phyloP scores from a whole-genome alignment of 2,329 filamentous ascomycete species.

The Magnaporthiopsis rhizophila region DNA sequence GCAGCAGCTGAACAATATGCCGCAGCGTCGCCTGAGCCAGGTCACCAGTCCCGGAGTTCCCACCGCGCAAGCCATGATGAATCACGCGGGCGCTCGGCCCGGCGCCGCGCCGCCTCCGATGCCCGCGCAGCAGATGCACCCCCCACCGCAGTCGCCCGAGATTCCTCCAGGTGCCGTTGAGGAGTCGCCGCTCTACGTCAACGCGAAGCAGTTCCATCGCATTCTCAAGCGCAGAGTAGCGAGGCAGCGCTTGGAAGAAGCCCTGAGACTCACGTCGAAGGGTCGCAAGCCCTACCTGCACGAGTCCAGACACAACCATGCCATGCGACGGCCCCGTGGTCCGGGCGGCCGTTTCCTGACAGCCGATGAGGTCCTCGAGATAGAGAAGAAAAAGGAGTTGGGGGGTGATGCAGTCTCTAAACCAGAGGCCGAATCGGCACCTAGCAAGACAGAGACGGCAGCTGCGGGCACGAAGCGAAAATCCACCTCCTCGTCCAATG shows the following conservation, averaged over 20 bases:
- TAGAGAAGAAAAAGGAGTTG: constrained; percentile 58
- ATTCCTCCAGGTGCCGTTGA: constrained; percentile 65
- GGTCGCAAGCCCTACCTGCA: constrained; percentile 95
- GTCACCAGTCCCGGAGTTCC: constrained; percentile 68
- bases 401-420: constrained; percentile 30
- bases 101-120: constrained; percentile 51
- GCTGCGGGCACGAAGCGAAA: constrained; percentile 51
- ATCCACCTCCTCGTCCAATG: constrained; percentile 40
- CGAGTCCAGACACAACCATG: constrained; percentile 95
- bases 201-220: constrained; percentile 96
- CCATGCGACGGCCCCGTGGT: constrained; percentile 89
- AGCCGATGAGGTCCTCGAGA: constrained; percentile 86
- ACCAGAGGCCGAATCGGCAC: constrained; percentile 20
- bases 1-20: constrained; percentile 56
- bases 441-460: constrained; percentile 15
- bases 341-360: constrained; percentile 94
- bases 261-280: constrained; percentile 84
- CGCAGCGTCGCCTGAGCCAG: constrained; percentile 61
- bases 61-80: constrained; percentile 69
- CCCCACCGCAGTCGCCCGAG: constrained; percentile 69
- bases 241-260: constrained; percentile 87
- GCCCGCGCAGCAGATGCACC: constrained; percentile 55
- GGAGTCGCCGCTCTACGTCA: constrained; percentile 93
- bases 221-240: constrained; percentile 93
- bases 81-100: constrained; percentile 47